Evolutionary conservation across 1,139 yeast species (phyloP).

Genomic region (Saccharomyces hybrid): DNA sequence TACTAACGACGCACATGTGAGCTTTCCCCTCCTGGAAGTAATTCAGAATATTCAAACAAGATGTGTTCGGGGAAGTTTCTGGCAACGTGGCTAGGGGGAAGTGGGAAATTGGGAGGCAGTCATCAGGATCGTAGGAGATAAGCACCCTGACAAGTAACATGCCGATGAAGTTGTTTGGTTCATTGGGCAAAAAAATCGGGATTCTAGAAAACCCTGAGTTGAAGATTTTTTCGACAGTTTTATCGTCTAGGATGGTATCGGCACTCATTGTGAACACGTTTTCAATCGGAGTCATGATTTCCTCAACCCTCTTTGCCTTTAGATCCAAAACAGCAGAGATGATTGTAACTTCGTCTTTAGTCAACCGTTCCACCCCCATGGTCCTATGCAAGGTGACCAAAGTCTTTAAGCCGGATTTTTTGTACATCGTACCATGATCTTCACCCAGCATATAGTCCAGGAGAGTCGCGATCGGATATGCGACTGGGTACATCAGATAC

Average conservation of each 20-base stretch:
- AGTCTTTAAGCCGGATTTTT: conserved; percentile 87
- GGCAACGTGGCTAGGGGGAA: conserved; percentile 96
- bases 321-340: conserved; percentile 89
- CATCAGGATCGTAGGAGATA: conserved; percentile 95
- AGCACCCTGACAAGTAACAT: conserved; percentile 89
- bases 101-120: conserved; percentile 82
- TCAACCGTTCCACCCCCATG: conserved; percentile 90
- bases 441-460: conserved; percentile 83
- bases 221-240: conserved; percentile 79
- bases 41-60: conserved; percentile 86
- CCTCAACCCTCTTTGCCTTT: conserved; percentile 80
- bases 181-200: conserved; percentile 89
- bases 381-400: conserved; percentile 87
- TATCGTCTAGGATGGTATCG: conserved; percentile 75
- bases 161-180: conserved; percentile 86
- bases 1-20: conserved; percentile 92
- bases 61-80: conserved; percentile 85
- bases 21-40: conserved; percentile 97
- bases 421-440: conserved; percentile 93
- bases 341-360: conserved; percentile 93
- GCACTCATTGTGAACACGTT: conserved; percentile 87
- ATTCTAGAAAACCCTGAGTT: conserved; percentile 93
- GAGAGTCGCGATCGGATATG: conserved; percentile 80
- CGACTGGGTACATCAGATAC: conserved; percentile 88
- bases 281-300: conserved; percentile 91